phyloP scores from a whole-genome alignment of 805 yeast genomes.

The Wickerhamiella alocasiicola region DNA sequence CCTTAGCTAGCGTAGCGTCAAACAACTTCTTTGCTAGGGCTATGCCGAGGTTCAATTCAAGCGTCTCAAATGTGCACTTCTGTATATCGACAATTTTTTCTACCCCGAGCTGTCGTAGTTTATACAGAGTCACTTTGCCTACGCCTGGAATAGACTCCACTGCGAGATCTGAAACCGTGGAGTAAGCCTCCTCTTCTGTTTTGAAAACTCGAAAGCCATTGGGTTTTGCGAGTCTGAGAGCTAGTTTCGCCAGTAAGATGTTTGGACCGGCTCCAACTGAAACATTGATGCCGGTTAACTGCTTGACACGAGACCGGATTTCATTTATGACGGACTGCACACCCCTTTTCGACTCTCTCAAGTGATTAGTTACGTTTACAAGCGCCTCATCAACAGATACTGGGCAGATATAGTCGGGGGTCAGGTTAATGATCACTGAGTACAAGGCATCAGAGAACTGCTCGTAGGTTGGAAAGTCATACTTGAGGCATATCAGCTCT shows the following conservation, averaged over 20 bases:
- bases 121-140: constrained; percentile 33
- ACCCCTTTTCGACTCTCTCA: constrained; percentile 11
- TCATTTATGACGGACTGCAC: constrained; percentile 24
- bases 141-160: constrained; percentile 35
- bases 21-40: constrained; percentile 57
- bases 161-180: constrained; percentile 30
- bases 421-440: constrained; percentile 37
- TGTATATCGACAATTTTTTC: constrained; percentile 33
- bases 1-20: constrained; percentile 54
- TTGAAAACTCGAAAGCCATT: constrained; percentile 41
- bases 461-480: constrained; percentile 67
- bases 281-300: constrained; percentile 47
- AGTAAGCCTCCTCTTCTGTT: constrained; percentile 22
- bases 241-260: constrained; percentile 64
- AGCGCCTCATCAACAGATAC: constrained; percentile 88
- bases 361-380: constrained; percentile 42
- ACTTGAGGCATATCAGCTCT: constrained; percentile 46
- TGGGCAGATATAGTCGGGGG: constrained; percentile 45
- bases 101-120: constrained; percentile 31
- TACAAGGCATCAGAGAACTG: constrained; percentile 52
- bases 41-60: constrained; percentile 46
- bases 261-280: constrained; percentile 72
- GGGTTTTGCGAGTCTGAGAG: constrained; percentile 69
- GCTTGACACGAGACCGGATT: constrained; percentile 33
- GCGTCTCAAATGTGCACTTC: constrained; percentile 25